Percentiles rank a stretch among this genome's conserved stretches.
phyloP scores from a whole-genome alignment of 75 land plant genomes.

The Pinus tabuliformis region DNA sequence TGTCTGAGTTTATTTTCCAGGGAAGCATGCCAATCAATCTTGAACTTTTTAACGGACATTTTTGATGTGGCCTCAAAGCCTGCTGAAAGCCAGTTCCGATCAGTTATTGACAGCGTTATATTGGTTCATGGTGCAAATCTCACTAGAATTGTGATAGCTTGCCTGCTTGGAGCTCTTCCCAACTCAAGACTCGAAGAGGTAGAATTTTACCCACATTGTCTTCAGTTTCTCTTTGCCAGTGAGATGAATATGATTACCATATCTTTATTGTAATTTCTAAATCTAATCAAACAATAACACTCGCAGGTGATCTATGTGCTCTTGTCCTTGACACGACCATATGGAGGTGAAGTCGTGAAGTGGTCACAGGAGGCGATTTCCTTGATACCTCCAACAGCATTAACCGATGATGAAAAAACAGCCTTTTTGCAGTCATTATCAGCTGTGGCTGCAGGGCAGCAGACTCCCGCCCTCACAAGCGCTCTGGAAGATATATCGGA shows the following conservation, averaged over 20 bases:
- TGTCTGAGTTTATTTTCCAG: constrained; percentile 28
- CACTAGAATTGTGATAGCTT: constrained; percentile 77
- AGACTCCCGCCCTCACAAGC: constrained; percentile 21
- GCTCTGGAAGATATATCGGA: constrained; percentile 89
- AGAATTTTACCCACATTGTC: background rate
- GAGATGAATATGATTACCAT: too few species aligned
- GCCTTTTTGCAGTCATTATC: constrained; percentile 68
- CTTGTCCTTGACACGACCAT: constrained; percentile 54
- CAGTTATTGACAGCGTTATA: constrained; percentile 61
- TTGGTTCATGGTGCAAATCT: constrained; percentile 74
- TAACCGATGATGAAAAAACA: constrained; percentile 61
- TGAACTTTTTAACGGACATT: constrained; percentile 78
- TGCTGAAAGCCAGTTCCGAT: constrained; percentile 40
- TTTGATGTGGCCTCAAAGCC: constrained; percentile 55
- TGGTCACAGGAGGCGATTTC: constrained; percentile 76
- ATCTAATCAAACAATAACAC: too few species aligned
- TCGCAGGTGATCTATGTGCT: constrained; percentile 72
- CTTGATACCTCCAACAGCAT: constrained; percentile 64
- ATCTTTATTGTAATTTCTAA: too few species aligned
- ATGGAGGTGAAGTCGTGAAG: constrained; percentile 50
- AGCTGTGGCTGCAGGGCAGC: constrained; percentile 56
- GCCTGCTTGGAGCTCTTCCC: constrained; percentile 91
- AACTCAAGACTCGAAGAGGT: constrained; percentile 85
- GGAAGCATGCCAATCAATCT: constrained; percentile 94
- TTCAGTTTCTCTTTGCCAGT: too few species aligned